Evolutionary conservation across 768 basidiomycete species (phyloP).

Genomic region (Auriscalpium vulgare): DNA sequence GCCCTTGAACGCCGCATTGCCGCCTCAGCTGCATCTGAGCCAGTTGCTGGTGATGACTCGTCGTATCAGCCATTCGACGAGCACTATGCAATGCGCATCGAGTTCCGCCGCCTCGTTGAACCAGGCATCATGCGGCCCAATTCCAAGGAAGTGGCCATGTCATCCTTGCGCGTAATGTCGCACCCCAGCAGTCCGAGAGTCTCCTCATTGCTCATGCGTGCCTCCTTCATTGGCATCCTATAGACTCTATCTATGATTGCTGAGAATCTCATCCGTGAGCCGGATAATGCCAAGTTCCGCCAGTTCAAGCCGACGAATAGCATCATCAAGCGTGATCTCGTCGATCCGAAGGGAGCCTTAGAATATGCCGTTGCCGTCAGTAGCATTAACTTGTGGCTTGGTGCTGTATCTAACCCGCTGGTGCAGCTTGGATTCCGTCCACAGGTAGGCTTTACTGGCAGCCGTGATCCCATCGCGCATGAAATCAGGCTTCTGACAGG

Average conservation of each 20-base stretch:
- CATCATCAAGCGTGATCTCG: conserved; percentile 54
- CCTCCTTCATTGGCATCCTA: conserved; percentile 5
- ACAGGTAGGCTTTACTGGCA: conserved; percentile 35
- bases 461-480: not conserved
- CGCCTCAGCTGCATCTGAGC: not conserved
- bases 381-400: conserved; percentile 5
- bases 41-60: not conserved
- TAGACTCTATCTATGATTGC: conserved; percentile 63
- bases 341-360: conserved; percentile 64
- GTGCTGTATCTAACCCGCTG: not conserved
- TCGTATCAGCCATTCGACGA: conserved; percentile 22
- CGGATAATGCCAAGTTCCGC: conserved; percentile 63
- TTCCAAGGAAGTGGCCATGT: conserved; percentile 47
- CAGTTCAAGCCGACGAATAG: conserved; percentile 72
- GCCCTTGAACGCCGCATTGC: conserved; percentile 21
- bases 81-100: conserved; percentile 61
- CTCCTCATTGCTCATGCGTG: conserved; percentile 11
- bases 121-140: conserved; percentile 74
- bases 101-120: conserved; percentile 69
- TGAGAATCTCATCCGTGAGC: conserved; percentile 67
- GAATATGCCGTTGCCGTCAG: conserved; percentile 77
- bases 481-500: conserved; percentile 29
- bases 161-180: conserved; percentile 52
- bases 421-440: conserved; percentile 65
- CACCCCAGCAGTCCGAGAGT: conserved; percentile 10